Percentiles rank a stretch among this genome's conserved stretches.
phyloP scores from a whole-genome alignment of 1,139 yeast species.

The Meyerozyma sp. region DNA sequence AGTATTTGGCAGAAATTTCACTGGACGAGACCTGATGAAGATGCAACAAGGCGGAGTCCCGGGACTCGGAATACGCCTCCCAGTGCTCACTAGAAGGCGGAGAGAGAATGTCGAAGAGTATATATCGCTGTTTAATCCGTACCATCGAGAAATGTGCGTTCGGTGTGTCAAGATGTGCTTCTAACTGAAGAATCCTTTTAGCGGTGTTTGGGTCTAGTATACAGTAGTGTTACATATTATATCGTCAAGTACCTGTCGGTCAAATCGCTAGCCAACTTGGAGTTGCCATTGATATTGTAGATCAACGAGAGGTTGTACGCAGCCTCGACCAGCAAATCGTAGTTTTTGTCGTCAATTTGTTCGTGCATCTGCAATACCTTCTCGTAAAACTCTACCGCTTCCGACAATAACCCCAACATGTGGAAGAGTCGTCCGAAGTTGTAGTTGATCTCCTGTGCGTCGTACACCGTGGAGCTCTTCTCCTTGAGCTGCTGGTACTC shows the following conservation, averaged over 20 bases:
- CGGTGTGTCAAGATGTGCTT: neutral
- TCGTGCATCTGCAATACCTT: constrained; percentile 46
- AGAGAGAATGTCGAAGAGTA: constrained; percentile 71
- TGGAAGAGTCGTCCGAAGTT: constrained; percentile 86
- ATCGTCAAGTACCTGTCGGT: constrained; percentile 57
- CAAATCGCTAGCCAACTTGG: constrained; percentile 52
- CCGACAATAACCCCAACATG: constrained; percentile 64
- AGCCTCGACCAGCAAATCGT: constrained; percentile 66
- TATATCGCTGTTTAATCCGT: constrained; percentile 77
- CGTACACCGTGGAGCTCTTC: constrained; percentile 39
- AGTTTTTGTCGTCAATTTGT: constrained; percentile 24
- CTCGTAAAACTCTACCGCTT: constrained; percentile 71
- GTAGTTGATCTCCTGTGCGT: constrained; percentile 73
- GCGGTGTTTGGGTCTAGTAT: neutral
- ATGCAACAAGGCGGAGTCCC: constrained; percentile 33
- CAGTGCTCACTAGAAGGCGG: constrained; percentile 37
- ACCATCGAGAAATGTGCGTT: constrained; percentile 53
- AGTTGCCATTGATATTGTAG: constrained; percentile 72
- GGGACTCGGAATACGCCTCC: constrained; percentile 17
- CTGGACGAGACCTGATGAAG: constrained; percentile 49
- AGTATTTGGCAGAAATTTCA: constrained; percentile 35
- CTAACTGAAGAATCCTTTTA: neutral
- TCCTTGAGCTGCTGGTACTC: constrained; percentile 56
- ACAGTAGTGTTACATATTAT: constrained; percentile 6
- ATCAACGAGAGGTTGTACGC: constrained; percentile 81